phyloP scores from a whole-genome alignment of 2,329 filamentous ascomycete species.

The Rutstroemia sydowiana region DNA sequence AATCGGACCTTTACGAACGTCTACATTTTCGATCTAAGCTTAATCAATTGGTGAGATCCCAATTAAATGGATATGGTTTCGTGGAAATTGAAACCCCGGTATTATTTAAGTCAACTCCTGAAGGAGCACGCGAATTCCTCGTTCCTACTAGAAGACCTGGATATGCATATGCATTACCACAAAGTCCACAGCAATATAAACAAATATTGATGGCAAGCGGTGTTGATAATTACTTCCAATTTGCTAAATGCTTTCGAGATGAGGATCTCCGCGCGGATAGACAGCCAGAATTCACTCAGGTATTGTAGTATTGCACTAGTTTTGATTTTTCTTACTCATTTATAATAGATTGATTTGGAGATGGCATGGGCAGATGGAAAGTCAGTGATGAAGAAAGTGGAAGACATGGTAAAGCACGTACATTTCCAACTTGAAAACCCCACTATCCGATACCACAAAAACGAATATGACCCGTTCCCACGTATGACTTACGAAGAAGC shows the following conservation, averaged over 20 bases:
- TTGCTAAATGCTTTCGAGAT: conserved; percentile 91
- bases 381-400: conserved; percentile 53
- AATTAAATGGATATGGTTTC: too few species aligned
- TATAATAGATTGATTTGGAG: conserved; percentile 72
- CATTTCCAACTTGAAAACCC: conserved; percentile 16
- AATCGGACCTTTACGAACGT: conserved; percentile 56
- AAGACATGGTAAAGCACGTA: conserved; percentile 22
- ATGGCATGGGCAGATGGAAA: conserved; percentile 75
- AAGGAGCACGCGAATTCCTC: conserved; percentile 89
- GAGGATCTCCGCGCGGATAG: conserved; percentile 88
- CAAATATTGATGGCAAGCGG: conserved; percentile 94
- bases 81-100: conserved; percentile 79
- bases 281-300: conserved; percentile 94
- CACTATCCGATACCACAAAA: neutral
- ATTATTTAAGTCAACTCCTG: conserved; percentile 94
- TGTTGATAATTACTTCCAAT: conserved; percentile 76
- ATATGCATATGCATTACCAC: conserved; percentile 81
- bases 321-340: conserved; percentile 8
- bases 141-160: conserved; percentile 76
- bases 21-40: conserved; percentile 61
- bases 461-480: conserved; percentile 14
- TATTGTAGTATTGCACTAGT: conserved; percentile 28
- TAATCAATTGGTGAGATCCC: conserved; percentile 42
- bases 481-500: conserved; percentile 62
- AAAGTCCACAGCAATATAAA: conserved; percentile 98